These are phyloP conservation scores for Meyerozyma guilliermondii DNA, from an alignment of 1,139 yeast genomes.

Conservation along the genomic window DNA sequence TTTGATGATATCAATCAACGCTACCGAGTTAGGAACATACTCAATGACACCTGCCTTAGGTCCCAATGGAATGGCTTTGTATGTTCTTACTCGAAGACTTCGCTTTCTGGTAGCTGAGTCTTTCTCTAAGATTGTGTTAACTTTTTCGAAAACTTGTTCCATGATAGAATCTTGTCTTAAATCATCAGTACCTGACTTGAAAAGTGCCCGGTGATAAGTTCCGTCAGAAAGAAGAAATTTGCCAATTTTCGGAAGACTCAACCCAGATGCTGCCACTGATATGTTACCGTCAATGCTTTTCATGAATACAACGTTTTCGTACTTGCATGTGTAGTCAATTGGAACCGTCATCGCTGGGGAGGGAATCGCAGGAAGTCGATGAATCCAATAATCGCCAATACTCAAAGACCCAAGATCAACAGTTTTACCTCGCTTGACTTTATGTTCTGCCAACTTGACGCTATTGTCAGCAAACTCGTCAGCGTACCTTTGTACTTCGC, in stretches of 20 bases:
- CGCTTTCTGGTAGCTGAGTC: constrained; percentile 56
- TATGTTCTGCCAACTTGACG: constrained; percentile 47
- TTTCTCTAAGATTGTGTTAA: constrained; percentile 58
- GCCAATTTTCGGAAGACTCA: constrained; percentile 81
- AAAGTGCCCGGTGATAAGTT: constrained; percentile 45
- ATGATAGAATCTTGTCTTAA: constrained; percentile 92
- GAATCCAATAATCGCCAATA: constrained; percentile 55
- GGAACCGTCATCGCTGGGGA: constrained; percentile 59
- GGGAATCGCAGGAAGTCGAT: constrained; percentile 50
- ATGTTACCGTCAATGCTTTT: constrained; percentile 39
- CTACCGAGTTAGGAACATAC: constrained; percentile 73
- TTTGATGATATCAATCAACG: constrained; percentile 63
- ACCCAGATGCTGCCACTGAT: constrained; percentile 68
- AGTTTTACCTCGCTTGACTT: constrained; percentile 28
- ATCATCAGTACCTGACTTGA: constrained; percentile 89
- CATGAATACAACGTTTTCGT: constrained; percentile 47
- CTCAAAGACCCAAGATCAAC: constrained; percentile 32
- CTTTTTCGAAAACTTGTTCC: constrained; percentile 94
- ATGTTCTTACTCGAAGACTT: constrained; percentile 65
- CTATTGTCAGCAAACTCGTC: constrained; percentile 47
- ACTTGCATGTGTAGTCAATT: constrained; percentile 40
- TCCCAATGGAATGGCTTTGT: constrained; percentile 86
- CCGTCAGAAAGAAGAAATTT: constrained; percentile 57
- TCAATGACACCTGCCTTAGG: constrained; percentile 86
- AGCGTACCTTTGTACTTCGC: constrained; percentile 32